Evolutionary conservation across 345 rosid genomes (phyloP), one percentile per base, ranked within the genome.

Genomic region (Triadica sebifera): DNA sequence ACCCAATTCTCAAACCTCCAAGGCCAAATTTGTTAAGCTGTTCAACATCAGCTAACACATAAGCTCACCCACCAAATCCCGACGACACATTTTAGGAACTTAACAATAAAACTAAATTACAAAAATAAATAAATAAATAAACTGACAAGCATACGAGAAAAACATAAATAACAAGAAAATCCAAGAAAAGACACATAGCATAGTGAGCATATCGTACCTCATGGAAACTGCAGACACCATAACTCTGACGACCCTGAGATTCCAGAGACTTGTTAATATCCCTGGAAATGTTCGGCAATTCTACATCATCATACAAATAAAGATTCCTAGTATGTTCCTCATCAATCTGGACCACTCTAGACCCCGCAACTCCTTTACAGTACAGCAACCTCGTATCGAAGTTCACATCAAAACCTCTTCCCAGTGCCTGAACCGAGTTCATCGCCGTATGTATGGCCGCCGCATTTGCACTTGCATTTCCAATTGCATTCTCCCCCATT

Each of bases 341-440:
- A 72, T 90, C 92, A 67, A 88, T 77, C 80, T 87, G 86, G 45
- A 90, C 87, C 8, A 90, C 57, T 73, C 87, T 78, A 52, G 86
- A 83, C 66, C 89, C 91, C 0, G 81, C 78, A n/a, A 72, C 77
- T 12, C 94, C 94, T 77, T 90, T 90, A 72, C 95, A 90, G 34
- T 90, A 88, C 79, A 90, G 53, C 81, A 90, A 75, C 86, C 95
- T 87, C 49, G 92, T 86, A 75, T 90, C 95, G 41, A 75, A 87
- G 71, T 88, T 90, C 47, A 85, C 92, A 82, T 88, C 95, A 56
- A 90, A 90, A 3, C 95, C 95, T 70, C 90, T 85, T 65, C 95
- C 95, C 25, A 90, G 71, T 7, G 91, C 92, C 78, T 86, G 87
- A 46, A 87, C 91, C 0, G 92, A 82, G 80, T 84, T 90, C 65